phyloP scores from a whole-genome alignment of 768 basidiomycete species.

The Suillus subaureus region DNA sequence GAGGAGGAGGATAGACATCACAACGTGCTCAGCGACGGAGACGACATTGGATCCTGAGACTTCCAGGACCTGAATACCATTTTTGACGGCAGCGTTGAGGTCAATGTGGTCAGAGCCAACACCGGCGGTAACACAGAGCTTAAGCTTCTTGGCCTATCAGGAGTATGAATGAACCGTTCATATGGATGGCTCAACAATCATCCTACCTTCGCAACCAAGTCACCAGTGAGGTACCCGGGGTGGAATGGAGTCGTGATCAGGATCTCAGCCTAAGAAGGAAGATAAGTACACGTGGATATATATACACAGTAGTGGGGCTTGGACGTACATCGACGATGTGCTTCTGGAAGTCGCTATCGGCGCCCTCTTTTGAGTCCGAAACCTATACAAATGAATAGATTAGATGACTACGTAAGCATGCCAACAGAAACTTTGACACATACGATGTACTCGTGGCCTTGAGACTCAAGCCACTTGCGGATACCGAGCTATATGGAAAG shows the following conservation, averaged over 20 bases:
- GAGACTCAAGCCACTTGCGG: constrained; percentile 62
- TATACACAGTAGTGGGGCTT: not conserved
- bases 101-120: constrained; percentile 92
- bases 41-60: constrained; percentile 90
- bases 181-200: not conserved
- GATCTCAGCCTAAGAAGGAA: constrained; percentile 61
- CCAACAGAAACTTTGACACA: constrained; percentile 18
- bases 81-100: constrained; percentile 83
- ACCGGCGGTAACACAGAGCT: constrained; percentile 87
- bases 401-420: constrained; percentile 8
- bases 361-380: constrained; percentile 81
- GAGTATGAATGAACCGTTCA: constrained; percentile 3
- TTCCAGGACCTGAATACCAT: constrained; percentile 79
- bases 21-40: constrained; percentile 88
- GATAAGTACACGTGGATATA: constrained; percentile 16
- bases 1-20: constrained; percentile 88
- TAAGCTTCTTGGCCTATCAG: constrained; percentile 80
- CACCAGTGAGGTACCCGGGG: constrained; percentile 79
- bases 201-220: constrained; percentile 66
- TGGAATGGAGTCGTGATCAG: constrained; percentile 87
- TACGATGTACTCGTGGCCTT: constrained; percentile 79
- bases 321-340: constrained; percentile 72
- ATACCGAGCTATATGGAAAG: constrained; percentile 61
- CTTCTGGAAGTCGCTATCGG: constrained; percentile 80
- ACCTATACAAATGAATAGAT: constrained; percentile 44